Percentiles rank a stretch among this genome's conserved stretches.
Evolutionary conservation across 768 basidiomycete genomes (phyloP).

Genomic region (Mycena leptocephala): DNA sequence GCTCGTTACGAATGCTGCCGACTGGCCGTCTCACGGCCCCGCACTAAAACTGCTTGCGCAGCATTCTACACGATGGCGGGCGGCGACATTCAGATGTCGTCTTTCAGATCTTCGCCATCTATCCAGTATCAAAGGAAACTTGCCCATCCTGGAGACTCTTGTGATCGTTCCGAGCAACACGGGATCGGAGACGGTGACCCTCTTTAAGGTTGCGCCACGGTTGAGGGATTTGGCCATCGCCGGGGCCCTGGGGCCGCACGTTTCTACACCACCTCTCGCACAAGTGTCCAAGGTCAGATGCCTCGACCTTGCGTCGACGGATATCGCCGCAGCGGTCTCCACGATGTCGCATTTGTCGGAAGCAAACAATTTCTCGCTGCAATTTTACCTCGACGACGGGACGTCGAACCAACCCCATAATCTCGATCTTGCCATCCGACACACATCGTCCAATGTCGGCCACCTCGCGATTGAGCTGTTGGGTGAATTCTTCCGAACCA

Average conservation of each 20-base stretch:
- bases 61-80: slow-evolving; percentile 6
- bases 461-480: not conserved
- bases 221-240: not conserved
- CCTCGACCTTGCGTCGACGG: not conserved
- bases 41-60: not conserved
- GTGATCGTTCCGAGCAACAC: not conserved
- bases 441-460: not conserved
- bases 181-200: not conserved
- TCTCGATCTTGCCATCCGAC: not conserved
- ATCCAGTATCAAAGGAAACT: not conserved
- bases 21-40: not conserved
- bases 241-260: not conserved
- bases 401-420: not conserved
- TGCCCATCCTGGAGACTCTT: slow-evolving; percentile 1
- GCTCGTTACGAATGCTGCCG: not conserved
- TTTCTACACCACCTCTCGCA: not conserved
- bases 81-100: not conserved
- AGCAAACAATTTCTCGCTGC: not conserved
- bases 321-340: not conserved
- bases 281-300: not conserved
- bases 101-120: not conserved
- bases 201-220: not conserved
- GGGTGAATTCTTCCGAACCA: slow-evolving; percentile 1
- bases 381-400: slow-evolving; percentile 13
- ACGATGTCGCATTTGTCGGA: not conserved